Percentiles rank a stretch among this genome's conserved stretches.
Evolutionary conservation across 768 basidiomycete genomes (phyloP).

Genomic region (Pholiota molesta): DNA sequence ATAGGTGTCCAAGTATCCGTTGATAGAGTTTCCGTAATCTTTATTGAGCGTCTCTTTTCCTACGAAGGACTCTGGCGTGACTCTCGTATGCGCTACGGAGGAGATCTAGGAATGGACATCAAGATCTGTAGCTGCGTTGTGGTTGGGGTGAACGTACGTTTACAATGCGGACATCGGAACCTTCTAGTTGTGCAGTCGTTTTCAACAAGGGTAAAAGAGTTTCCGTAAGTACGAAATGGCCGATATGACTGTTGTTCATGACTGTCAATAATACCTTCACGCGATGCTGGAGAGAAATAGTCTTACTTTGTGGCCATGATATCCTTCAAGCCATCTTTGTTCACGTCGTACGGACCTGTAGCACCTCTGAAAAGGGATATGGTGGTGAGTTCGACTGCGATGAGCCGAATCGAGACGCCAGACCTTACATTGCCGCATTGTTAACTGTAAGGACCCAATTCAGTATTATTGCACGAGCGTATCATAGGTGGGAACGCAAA

Average conservation of each 20-base stretch:
- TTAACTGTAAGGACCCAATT: constrained; percentile 17
- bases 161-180: constrained; percentile 25
- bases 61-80: constrained; percentile 1
- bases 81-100: constrained; percentile 9
- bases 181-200: constrained; percentile 16
- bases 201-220: constrained; percentile 25
- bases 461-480: background rate
- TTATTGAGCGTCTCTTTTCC: constrained; percentile 29
- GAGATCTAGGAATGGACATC: constrained; percentile 2
- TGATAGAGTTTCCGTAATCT: constrained; percentile 29
- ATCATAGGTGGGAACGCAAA: constrained; percentile 17
- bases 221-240: constrained; percentile 25
- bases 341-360: constrained; percentile 14
- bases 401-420: background rate
- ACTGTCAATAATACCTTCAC: background rate
- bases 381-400: background rate
- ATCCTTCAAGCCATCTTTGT: constrained; percentile 19
- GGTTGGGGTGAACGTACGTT: constrained; percentile 24
- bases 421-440: constrained; percentile 24
- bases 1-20: constrained; percentile 30
- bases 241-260: constrained; percentile 30
- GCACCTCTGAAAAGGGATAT: constrained; percentile 5
- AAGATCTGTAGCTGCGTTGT: background rate
- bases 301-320: constrained; percentile 21
- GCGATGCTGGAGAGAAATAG: too few species aligned